Base-by-base conservation (phyloP, 257 asterid species). In the Ehretia macrophylla region DNA sequence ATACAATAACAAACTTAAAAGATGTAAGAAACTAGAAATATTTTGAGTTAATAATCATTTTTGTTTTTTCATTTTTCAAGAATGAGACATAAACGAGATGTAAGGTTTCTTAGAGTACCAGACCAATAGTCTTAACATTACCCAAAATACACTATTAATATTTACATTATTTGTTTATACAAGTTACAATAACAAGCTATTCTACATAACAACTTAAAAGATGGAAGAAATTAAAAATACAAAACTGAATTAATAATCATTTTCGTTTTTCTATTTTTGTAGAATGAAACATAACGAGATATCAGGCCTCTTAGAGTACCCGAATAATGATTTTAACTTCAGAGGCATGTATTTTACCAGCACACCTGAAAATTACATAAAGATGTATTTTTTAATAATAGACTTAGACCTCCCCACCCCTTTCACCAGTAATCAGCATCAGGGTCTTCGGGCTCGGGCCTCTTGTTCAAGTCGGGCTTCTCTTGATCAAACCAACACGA, bases 401-500 rank as follows among this genome's bases (percentile, higher is more conserved):
- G 47, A 42, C 47, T 42, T 42, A 2, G 8, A 27, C 35, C 8
- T 10, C 8, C 39, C 60, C 16, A 50, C 47, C 11, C 11, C 47
- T 2, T 54, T 74, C 79, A 79, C 79, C 75, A 69, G 59, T 58
- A 59, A 67, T 75, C 79, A 39, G 14, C 60, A 59, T 72, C 76
- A 11, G 75, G 75, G 54, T 75, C 77, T 32, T 79, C 79, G 61
- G 81, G 84, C 20, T 68, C 74, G 68, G 81, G 80, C 72, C 55
- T 75, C 63, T 37, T 22, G 44, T 75, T 75, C 67, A 79, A 63
- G 57, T 79, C 79, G 74, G 70, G 85, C 71, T 68, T 69, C 53
- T 85, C 86, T 4, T 70, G 80, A 9, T 45, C 66, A 60, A 79
- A 70, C 96, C 91, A 79, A 49, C 74, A 66, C 17, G 83, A 60